Conservation (phyloP, 495 filamentous ascomycete species). For the Tuber borchii region DNA sequence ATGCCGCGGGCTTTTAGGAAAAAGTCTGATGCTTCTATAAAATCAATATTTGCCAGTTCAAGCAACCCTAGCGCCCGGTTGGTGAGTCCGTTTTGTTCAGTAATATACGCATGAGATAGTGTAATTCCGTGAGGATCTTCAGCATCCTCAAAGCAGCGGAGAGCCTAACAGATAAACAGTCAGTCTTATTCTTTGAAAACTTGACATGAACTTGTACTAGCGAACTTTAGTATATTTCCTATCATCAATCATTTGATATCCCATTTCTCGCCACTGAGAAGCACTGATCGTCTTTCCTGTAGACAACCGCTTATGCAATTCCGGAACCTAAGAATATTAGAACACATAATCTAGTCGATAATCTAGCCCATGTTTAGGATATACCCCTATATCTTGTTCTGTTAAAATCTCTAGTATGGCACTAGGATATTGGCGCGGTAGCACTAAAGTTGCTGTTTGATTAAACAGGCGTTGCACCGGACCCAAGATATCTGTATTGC, state of each 20-base stretch:
- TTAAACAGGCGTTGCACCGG: slow-evolving; percentile 17
- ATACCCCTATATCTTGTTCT: neutral
- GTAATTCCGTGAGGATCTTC: neutral
- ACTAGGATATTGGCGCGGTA: no score
- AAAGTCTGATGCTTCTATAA: slow-evolving; percentile 10
- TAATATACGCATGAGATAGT: slow-evolving; percentile 19
- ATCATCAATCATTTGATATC: slow-evolving; percentile 24
- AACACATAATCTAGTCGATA: neutral
- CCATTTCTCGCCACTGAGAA: slow-evolving; percentile 24
- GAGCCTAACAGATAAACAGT: no score
- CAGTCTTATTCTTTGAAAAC: neutral
- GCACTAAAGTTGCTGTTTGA: neutral
- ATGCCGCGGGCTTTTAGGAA: no score
- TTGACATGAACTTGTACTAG: neutral
- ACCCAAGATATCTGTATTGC: neutral
- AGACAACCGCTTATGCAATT: neutral
- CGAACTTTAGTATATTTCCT: slow-evolving; percentile 21
- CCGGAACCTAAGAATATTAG: slow-evolving; percentile 13
- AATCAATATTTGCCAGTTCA: slow-evolving; percentile 7
- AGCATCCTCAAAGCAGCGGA: no score
- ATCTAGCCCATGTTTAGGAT: neutral
- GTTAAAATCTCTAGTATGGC: slow-evolving; percentile 14
- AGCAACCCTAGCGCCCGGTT: slow-evolving; percentile 12
- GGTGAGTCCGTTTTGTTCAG: slow-evolving; percentile 11
- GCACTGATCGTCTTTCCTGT: slow-evolving; percentile 12